phyloP scores from a whole-genome alignment of 192 early-diverging fungal species.

The Geranomyces michiganensis region DNA sequence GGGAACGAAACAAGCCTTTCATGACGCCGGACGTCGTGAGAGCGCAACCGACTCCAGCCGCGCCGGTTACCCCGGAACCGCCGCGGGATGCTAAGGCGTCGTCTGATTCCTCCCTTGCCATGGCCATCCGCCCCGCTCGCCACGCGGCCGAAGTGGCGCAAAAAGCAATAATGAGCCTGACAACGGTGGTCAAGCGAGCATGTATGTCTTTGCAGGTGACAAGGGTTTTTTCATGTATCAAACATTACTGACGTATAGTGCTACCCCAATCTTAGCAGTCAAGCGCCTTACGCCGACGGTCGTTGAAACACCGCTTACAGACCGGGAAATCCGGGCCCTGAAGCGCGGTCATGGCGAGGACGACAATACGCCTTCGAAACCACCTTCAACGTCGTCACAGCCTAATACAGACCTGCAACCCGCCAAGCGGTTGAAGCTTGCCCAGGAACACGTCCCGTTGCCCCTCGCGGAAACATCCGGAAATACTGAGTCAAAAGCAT shows the following conservation, averaged over 20 bases:
- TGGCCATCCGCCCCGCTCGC: conserved; percentile 1
- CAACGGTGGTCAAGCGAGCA: conserved; percentile 2
- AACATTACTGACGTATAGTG: too few relatives aligned
- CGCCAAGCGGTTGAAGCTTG: not conserved
- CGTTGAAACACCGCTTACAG: not conserved
- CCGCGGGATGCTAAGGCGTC: not conserved
- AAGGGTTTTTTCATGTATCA: not conserved
- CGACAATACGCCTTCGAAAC: conserved; percentile 28
- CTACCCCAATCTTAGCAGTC: too few relatives aligned
- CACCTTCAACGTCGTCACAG: too few relatives aligned
- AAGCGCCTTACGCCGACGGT: not conserved
- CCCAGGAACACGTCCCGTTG: not conserved
- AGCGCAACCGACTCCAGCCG: not conserved
- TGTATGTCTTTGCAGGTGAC: not conserved
- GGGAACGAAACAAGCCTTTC: not conserved
- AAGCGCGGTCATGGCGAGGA: conserved; percentile 1
- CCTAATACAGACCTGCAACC: not conserved
- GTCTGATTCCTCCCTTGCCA: not conserved
- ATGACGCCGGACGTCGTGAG: not conserved
- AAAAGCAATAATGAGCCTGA: conserved; percentile 13
- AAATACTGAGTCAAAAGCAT: too few relatives aligned
- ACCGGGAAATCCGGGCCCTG: not conserved
- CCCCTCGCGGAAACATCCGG: too few relatives aligned
- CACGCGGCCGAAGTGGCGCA: conserved; percentile 27
- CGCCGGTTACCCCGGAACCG: not conserved